phyloP scores from a whole-genome alignment of 345 rosid genomes.

The Xanthoceras sorbifolium region DNA sequence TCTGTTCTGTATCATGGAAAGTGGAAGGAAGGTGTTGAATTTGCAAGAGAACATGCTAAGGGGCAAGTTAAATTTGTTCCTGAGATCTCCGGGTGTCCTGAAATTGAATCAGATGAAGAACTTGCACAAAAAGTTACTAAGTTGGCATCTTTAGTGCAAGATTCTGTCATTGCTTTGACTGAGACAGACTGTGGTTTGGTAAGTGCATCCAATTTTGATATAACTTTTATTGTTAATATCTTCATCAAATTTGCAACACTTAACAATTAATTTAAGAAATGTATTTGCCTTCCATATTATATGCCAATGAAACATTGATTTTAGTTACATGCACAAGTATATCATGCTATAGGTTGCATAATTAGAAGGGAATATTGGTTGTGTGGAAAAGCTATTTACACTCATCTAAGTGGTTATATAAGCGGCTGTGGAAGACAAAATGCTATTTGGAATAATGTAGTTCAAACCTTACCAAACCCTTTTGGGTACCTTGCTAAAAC shows the following conservation, averaged over 20 bases:
- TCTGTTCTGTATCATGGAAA: slow-evolving; percentile 66
- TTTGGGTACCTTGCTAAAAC: background rate
- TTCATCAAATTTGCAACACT: background rate
- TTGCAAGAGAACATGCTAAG: slow-evolving; percentile 54
- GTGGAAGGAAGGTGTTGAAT: slow-evolving; percentile 67
- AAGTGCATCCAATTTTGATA: slow-evolving; percentile 29
- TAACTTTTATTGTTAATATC: background rate
- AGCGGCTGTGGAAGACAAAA: background rate
- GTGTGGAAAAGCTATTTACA: background rate
- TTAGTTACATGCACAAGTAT: background rate
- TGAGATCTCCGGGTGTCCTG: slow-evolving; percentile 59
- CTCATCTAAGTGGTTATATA: slow-evolving; percentile 1
- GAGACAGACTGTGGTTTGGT: slow-evolving; percentile 53
- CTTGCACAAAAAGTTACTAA: slow-evolving; percentile 61
- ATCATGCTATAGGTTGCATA: background rate
- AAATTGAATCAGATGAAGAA: slow-evolving; percentile 51
- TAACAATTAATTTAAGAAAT: background rate
- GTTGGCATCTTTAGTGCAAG: slow-evolving; percentile 50
- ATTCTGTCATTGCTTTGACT: slow-evolving; percentile 48
- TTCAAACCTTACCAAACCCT: background rate
- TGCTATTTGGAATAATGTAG: background rate
- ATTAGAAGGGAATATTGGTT: background rate
- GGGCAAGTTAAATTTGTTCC: slow-evolving; percentile 43
- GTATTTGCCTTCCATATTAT: background rate
- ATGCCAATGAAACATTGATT: too few relatives aligned